A percentile compares a stretch with the other conserved stretches of the same genome.
These are phyloP conservation scores for Daldinia bambusicola DNA, from an alignment of 495 filamentous ascomycete species.

Conservation along the genomic window DNA sequence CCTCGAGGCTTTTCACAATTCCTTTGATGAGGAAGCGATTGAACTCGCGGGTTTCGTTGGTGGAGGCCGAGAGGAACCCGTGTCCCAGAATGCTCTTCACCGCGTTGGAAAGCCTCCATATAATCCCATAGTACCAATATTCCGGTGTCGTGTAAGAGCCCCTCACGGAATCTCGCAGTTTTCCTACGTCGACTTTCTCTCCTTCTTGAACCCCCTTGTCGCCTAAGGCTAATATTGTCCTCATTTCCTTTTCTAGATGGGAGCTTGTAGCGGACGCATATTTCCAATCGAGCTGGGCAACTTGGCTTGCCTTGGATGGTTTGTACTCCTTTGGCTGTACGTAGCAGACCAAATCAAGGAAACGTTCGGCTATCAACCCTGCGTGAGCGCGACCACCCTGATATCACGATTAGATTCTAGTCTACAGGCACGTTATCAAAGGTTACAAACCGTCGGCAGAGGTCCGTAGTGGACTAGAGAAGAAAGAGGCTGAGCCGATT, in stretches of 20 bases:
- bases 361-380: constrained; percentile 55
- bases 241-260: constrained; percentile 49
- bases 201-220: constrained; percentile 7
- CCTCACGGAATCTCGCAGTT: neutral
- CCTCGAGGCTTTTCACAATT: constrained; percentile 32
- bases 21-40: constrained; percentile 8
- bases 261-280: constrained; percentile 46
- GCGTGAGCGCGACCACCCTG: constrained; percentile 57
- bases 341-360: constrained; percentile 54
- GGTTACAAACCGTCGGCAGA: constrained; percentile 55
- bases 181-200: neutral
- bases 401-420: constrained; percentile 10
- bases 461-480: constrained; percentile 56
- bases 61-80: constrained; percentile 2
- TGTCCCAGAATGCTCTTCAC: constrained; percentile 31
- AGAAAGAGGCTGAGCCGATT: constrained; percentile 47
- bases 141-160: constrained; percentile 41
- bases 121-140: constrained; percentile 24
- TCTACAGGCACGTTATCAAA: neutral
- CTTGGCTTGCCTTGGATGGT: constrained; percentile 47
- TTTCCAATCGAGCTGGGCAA: constrained; percentile 50
- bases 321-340: constrained; percentile 58
- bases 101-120: constrained; percentile 37
- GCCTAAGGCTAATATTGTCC: constrained; percentile 32
- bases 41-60: constrained; percentile 15